Evolutionary conservation across 176 grass and related monocot species (phyloP), one percentile per base, ranked within the genome.

Genomic region (Pontederia crassipes): DNA sequence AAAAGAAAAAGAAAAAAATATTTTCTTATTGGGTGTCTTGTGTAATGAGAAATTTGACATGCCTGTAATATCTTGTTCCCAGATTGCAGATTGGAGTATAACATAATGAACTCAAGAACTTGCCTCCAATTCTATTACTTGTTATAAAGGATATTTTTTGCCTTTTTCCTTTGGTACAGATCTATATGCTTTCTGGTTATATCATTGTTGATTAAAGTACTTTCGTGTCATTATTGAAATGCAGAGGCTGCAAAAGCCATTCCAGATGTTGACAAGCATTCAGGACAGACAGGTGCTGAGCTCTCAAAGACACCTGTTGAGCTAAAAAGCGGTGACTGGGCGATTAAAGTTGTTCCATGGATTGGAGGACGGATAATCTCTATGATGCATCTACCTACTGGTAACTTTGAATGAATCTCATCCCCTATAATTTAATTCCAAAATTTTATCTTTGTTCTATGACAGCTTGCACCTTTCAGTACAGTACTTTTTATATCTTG

Each of bases 321-420:
- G 75, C 67, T 97, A 48, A 91, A 85, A 52, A 91, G 84, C 67
- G 78, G 86, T 52, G 74, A 97, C 69, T 97, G 92, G 92, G 47
- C 58, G 24, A 76, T 97, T 67, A 90, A 91, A 66, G 55, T 97
- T 69, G 84, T 97, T 35, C 92, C 87, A 6, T 97, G 92, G 84
- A 91, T 97, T 72, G 92, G 92, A 0, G 92, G 87, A 29, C 87
- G 92, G 55, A 82, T 90, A 81, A 81, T 91, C 45, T 97, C 87
- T 7, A 91, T 97, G 86, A 58, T 62, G 24, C 92, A 97, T 85
- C 76, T 88, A 63, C 92, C 87, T 77, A 80, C 87, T 63, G 92
- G 92, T 97, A 91, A 73, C 15, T 0, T 64, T 16, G 56, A 61
- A 58, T 2, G 52, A 51, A n/a, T 45, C 16, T 55, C 32, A 54